Conservation (phyloP, 176 grass and related monocot species). For the Oryza brachyantha region DNA sequence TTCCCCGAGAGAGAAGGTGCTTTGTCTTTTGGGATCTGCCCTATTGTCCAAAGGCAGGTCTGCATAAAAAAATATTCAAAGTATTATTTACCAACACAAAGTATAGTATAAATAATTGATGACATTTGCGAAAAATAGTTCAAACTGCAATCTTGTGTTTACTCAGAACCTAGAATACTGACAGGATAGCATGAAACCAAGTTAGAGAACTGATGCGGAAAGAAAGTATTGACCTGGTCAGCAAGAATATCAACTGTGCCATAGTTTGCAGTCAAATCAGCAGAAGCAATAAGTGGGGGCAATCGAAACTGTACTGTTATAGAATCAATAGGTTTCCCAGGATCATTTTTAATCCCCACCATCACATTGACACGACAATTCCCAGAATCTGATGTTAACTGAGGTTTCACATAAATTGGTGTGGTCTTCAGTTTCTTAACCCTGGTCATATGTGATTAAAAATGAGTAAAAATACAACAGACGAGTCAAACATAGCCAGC, state of each 20-base stretch:
- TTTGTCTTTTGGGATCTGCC: constrained; percentile 94
- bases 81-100: not conserved
- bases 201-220: not conserved
- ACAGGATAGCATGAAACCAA: not conserved
- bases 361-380: constrained; percentile 84
- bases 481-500: not conserved
- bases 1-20: constrained; percentile 75
- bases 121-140: not conserved
- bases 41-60: constrained; percentile 89
- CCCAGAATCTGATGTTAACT: constrained; percentile 80
- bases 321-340: constrained; percentile 94
- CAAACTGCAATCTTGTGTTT: not conserved
- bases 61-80: constrained; percentile 36
- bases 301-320: constrained; percentile 80
- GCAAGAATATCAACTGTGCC: constrained; percentile 86
- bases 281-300: constrained; percentile 76
- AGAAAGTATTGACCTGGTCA: constrained; percentile 59
- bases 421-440: constrained; percentile 84
- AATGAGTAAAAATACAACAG: constrained; percentile 9
- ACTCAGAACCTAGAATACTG: not conserved
- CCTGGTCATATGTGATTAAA: constrained; percentile 36
- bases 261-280: constrained; percentile 84
- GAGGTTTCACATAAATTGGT: constrained; percentile 88
- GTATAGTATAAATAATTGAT: not conserved
- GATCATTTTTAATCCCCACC: constrained; percentile 82